Base-by-base conservation (phyloP, 2,329 filamentous ascomycete species). In the Ceratocystis diversiconidia region DNA sequence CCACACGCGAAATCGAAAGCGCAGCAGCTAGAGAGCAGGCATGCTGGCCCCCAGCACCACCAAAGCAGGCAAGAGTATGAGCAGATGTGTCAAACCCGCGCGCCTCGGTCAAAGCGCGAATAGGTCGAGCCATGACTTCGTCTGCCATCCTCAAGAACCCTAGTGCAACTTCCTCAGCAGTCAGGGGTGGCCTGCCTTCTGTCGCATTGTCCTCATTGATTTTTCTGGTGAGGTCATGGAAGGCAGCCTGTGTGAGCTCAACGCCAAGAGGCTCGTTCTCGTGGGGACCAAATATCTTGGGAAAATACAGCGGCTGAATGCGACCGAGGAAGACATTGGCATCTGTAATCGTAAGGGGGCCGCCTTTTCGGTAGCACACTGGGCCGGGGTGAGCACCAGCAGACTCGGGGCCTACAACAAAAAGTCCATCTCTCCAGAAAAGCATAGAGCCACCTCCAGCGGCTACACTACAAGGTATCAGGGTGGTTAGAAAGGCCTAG, bases 81-180 rank as follows among this genome's bases (percentile, higher is more conserved):
- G 89, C 90, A 1, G 89, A 90, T 0, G 91, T 94, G 73, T 96
- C 91, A 69, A 95, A 90, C 0, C 92, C 92, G 74, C 94, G 90
- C 32, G 92, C 92, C 74, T 96, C 92, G 0, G 92, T 96, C 69
- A 96, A 82, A 41, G 90, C 92, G 44, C 92, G 82, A 69, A 96
- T 96, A 0, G 92, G 92, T 48, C 92, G 80, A 1, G 89, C 91
- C 91, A 96, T 95, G 15, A 89, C 86, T 76, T 95, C 90, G 71
- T 95, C 95, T 2, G 91, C 90, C 62, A 96, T 90, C 15, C 90
- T 89, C 73, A 96, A 80, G 73, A 95, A 96, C 0, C 92, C 92
- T 70, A 89, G 90, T 0, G 92, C 92, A 2, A 96, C 88, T 72
- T 95, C 89, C 71, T 96, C 91, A 0, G 86, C 77, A 1, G 81